Evolutionary conservation across 208 protist genomes (phyloP), one percentile per base, ranked within the genome.

Genomic region (Leptomonas pyrrhocoris): DNA sequence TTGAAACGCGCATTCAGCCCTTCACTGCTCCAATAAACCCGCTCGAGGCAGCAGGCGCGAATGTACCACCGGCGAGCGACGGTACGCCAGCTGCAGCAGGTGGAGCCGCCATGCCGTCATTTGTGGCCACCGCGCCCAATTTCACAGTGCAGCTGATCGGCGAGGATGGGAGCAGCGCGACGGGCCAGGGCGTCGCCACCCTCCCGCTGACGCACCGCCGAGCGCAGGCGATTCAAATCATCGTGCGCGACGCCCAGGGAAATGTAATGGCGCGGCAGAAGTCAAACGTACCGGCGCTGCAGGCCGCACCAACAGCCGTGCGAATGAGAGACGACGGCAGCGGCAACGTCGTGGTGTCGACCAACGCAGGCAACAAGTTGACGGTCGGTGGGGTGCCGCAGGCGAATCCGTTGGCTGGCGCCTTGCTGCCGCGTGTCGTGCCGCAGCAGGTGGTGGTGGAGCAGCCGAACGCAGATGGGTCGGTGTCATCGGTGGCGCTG

Each of bases 111-210:
- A 80, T 73, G 53, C 82, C 77, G 19, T 58, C 63, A 34, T 93
- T 88, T 62, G 79, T 82, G 15, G 84, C 72, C 7, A 77, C 70
- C 12, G 72, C 68, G 40, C 66, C 65, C 5, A 79, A 77, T 36
- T 91, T 84, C 69, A 65, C 42, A 34, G 73, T 94, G 45, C 77
- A 90, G 71, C 70, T 94, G 15, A 76, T 71, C 42, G 80, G 74
- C 23, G 84, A 91, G 53, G 74, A 83, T 65, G 84, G 86, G 50
- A 80, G 76, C 21, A 81, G 77, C 11, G 81, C 65, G 15, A 71
- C 70, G 8, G 84, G 86, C 21, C 67, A 83, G 25, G 76, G 74
- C 21, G 59, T 45, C 30, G 89, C 79, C 1, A 42, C 73, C 27
- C 80, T 90, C 45, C 76, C 61, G 31, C 68, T 92, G 49, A 68